phyloP scores from a whole-genome alignment of 1,284 basidiomycete species.

The Ustilago hordei region DNA sequence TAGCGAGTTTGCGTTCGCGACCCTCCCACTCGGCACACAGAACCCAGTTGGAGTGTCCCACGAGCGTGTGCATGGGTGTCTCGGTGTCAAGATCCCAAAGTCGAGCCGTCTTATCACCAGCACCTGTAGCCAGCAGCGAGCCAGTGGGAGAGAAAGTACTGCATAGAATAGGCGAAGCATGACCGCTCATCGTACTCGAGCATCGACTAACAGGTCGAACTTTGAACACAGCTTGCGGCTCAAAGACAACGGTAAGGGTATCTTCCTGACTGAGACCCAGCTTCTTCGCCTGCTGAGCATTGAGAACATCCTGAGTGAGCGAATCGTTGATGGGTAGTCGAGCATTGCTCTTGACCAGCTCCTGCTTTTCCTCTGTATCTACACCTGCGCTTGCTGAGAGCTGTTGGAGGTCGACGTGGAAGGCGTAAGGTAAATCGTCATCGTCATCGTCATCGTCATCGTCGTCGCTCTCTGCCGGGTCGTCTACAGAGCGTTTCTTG shows the following conservation, averaged over 20 bases:
- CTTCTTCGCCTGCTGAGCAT: slow-evolving; percentile 53
- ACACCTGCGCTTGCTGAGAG: slow-evolving; percentile 27
- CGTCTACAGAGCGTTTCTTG: slow-evolving; percentile 42
- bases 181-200: slow-evolving; percentile 85
- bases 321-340: slow-evolving; percentile 61
- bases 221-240: slow-evolving; percentile 92
- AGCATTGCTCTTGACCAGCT: slow-evolving; percentile 51
- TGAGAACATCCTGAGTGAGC: slow-evolving; percentile 60
- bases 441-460: slow-evolving; percentile 67
- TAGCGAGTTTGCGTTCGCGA: slow-evolving; percentile 87
- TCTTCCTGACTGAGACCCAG: slow-evolving; percentile 66
- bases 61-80: slow-evolving; percentile 86
- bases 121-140: slow-evolving; percentile 88
- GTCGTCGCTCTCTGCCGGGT: slow-evolving; percentile 39
- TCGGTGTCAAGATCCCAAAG: slow-evolving; percentile 96
- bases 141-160: slow-evolving; percentile 95
- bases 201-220: slow-evolving; percentile 93
- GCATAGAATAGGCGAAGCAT: slow-evolving; percentile 92
- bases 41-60: slow-evolving; percentile 94
- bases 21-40: slow-evolving; percentile 97
- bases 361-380: slow-evolving; percentile 12
- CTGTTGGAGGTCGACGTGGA: slow-evolving; percentile 62
- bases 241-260: slow-evolving; percentile 66
- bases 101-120: slow-evolving; percentile 91
- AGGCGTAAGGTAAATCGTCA: slow-evolving; percentile 66